These are phyloP conservation scores for Colletotrichum lupini DNA, from an alignment of 2,329 filamentous ascomycete species.

Conservation along the genomic window DNA sequence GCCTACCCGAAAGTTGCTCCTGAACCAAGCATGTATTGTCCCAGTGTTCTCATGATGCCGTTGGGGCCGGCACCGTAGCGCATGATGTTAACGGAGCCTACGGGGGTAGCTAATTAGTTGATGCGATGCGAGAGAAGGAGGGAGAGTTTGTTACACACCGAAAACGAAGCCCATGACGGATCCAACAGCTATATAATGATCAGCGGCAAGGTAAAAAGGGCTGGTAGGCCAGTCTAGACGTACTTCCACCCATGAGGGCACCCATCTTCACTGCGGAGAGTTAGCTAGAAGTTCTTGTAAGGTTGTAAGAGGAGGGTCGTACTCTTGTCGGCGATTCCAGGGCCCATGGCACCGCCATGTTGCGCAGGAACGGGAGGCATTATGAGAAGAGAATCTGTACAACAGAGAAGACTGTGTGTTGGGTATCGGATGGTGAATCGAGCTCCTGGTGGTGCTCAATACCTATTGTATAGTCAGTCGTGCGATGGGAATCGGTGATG, in stretches of 20 bases:
- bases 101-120: neutral
- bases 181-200: slow-evolving; percentile 78
- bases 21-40: slow-evolving; percentile 96
- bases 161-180: slow-evolving; percentile 98
- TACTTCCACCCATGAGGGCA: slow-evolving; percentile 98
- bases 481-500: neutral
- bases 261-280: slow-evolving; percentile 87
- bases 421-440: neutral
- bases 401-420: neutral
- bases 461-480: neutral
- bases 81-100: slow-evolving; percentile 94
- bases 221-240: slow-evolving; percentile 49
- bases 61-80: slow-evolving; percentile 93
- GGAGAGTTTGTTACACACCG: slow-evolving; percentile 64
- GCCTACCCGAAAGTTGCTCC: slow-evolving; percentile 94
- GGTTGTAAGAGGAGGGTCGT: slow-evolving; percentile 37
- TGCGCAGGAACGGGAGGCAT: slow-evolving; percentile 57
- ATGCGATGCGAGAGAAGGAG: neutral
- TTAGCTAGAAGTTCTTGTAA: slow-evolving; percentile 38
- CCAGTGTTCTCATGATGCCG: slow-evolving; percentile 91
- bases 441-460: slow-evolving; percentile 18
- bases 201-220: slow-evolving; percentile 40
- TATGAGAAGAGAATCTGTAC: neutral
- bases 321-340: slow-evolving; percentile 67
- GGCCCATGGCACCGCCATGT: slow-evolving; percentile 53